Base-by-base conservation (phyloP, 495 filamentous ascomycete genomes). In the Letharia columbiana region DNA sequence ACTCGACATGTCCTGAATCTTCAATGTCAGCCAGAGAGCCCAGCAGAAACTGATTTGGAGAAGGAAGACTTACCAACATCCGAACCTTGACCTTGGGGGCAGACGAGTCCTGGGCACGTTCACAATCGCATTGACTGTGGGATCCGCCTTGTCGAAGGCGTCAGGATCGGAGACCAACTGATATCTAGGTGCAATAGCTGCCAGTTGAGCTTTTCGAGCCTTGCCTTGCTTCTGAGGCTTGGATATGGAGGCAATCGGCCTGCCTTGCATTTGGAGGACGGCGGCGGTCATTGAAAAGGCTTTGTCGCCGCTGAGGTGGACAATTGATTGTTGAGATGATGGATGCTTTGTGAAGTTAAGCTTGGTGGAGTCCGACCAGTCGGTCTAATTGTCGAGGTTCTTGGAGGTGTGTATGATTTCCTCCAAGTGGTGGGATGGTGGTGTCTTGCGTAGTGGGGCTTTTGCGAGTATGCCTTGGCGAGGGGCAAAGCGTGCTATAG, bases 41-140 rank as follows among this genome's bases (percentile, higher is more conserved):
- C 3, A 64, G 63, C n/a, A 49, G 61, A n/a, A 68, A 68, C 39
- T 66, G 52, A n/a, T 35, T 69, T 13, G 50, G 28, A 31, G 41
- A 42, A 50, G 15, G 37, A 44, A 64, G 44, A 77, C 79, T 67
- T 75, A 83, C 81, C 81, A 82, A 66, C 81, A 83, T 66, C 81
- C 81, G 28, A 80, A 82, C 41, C 81, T 73, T 61, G 81, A 83
- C 62, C 81, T 75, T 12, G 81, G 80, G 40, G 80, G 81, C n/a
- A 83, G 73, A 57, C 81, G 79, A n/a, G 78, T 72, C 40, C 79
- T 78, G 42, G 79, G 75, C 54, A 77, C 74, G 41, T 74, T 72
- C 49, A 80, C 47, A 39, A 66, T 67, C n/a, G 58, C 65, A 9
- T 67, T 60, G 13, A 56, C 33, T 17, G 44, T 41, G 44, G 62